A percentile compares a stretch with the other conserved stretches of the same genome.
Evolutionary conservation across 805 yeast genomes (phyloP).

Genomic region (Monosporozyma unispora): DNA sequence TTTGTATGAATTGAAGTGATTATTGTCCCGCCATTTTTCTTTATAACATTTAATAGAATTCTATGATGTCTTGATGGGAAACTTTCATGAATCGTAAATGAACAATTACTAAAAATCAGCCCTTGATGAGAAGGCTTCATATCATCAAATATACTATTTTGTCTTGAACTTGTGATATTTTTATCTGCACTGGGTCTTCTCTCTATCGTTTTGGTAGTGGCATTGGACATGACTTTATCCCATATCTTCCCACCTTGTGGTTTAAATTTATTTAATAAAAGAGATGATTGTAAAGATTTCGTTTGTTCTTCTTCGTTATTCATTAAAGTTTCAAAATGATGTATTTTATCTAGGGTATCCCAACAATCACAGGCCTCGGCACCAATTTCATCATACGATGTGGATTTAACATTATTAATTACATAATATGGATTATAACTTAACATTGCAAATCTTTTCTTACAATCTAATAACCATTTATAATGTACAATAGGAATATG

Average conservation of each 20-base stretch:
- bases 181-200: neutral
- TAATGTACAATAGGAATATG: constrained; percentile 35
- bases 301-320: neutral
- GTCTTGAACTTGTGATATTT: constrained; percentile 4
- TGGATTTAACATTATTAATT: constrained; percentile 8
- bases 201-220: neutral
- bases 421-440: constrained; percentile 31
- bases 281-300: neutral
- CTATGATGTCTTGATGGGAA: constrained; percentile 15
- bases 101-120: constrained; percentile 9
- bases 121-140: neutral
- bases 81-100: constrained; percentile 10
- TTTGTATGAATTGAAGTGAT: neutral
- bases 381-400: constrained; percentile 25
- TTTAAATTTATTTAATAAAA: constrained; percentile 18
- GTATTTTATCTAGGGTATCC: constrained; percentile 4
- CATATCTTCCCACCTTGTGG: constrained; percentile 24
- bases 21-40: constrained; percentile 19
- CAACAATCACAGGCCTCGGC: constrained; percentile 25
- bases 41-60: constrained; percentile 19
- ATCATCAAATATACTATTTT: neutral
- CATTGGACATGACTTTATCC: constrained; percentile 20
- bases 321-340: neutral
- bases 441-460: constrained; percentile 34
- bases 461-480: constrained; percentile 37